A percentile compares a stretch with the other conserved stretches of the same genome.
Conservation (phyloP, 768 basidiomycete genomes). For the Calvatia gigantea region DNA sequence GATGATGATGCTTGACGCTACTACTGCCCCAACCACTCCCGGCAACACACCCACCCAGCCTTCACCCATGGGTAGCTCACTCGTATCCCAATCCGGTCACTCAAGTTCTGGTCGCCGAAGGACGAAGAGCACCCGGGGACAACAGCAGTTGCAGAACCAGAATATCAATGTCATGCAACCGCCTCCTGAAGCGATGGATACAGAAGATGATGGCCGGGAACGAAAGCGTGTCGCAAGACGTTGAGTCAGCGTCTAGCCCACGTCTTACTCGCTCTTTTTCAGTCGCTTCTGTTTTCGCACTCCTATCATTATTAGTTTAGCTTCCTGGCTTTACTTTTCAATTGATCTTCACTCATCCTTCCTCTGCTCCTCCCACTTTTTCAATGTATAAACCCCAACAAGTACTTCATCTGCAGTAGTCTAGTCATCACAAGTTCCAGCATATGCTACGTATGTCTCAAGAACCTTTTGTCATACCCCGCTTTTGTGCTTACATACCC, state of each 20-base stretch:
- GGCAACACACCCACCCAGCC: slow-evolving; percentile 32
- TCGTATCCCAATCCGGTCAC: slow-evolving; percentile 19
- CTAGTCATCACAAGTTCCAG: slow-evolving; percentile 4
- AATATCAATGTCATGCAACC: slow-evolving; percentile 33
- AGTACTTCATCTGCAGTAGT: slow-evolving; percentile 12
- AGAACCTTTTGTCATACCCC: background rate
- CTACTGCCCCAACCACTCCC: slow-evolving; percentile 33
- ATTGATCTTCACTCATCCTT: background rate
- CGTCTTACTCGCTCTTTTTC: background rate
- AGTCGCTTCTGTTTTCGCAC: background rate
- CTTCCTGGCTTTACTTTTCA: background rate
- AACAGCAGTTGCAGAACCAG: slow-evolving; percentile 34
- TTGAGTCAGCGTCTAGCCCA: slow-evolving; percentile 25
- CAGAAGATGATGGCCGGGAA: slow-evolving; percentile 75
- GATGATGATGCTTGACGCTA: slow-evolving; percentile 72
- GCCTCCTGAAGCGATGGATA: slow-evolving; percentile 57
- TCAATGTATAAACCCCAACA: slow-evolving; percentile 9
- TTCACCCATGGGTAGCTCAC: slow-evolving; percentile 16
- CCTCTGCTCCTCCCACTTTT: background rate
- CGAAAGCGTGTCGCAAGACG: slow-evolving; percentile 71
- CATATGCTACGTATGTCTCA: background rate
- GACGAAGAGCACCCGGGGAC: slow-evolving; percentile 45
- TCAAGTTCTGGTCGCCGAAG: slow-evolving; percentile 37
- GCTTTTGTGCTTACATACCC: background rate
- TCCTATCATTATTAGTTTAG: slow-evolving; percentile 11